Evolutionary conservation across 176 grass and related monocot genomes (phyloP), one percentile per base, ranked within the genome.

Genomic region (Pharus latifolius): DNA sequence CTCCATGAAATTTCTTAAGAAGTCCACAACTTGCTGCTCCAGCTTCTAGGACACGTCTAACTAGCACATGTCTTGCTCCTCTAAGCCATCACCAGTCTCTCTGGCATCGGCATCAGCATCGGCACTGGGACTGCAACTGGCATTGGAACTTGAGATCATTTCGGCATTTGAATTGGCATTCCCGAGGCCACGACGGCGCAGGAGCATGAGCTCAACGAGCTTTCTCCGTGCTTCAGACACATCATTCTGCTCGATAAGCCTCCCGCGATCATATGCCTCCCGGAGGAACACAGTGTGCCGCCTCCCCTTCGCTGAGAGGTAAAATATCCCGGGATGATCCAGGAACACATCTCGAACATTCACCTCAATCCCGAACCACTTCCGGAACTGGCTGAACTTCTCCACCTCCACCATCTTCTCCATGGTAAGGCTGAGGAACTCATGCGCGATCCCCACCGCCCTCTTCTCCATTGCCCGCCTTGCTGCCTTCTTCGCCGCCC

Each of bases 391-490:
- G 59, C 87, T 99, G 47, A 94, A 81, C 79, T 93, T 93, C 78
- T 98, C 90, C 47, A 98, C 95, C 75, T 93, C 90, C 79, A 83
- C 84, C 90, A 83, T 93, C 70, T 98, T 98, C 84, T 94, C 95
- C 38, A 94, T 78, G 5, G 84, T 99, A 27, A 94, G 61, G 76
- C 87, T 99, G 15, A 99, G 55, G 49, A 99, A 88, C 63, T 99
- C 95, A 41, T 99, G 95, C 6, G 85, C 85, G 1, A 98, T 83
- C 62, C 75, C 95, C 49, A 83, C 87, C 0, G 95, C 89, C 67
- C 90, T 88, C 78, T 98, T 98, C 87, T 93, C 95, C 89, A 88
- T 87, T 51, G 58, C 82, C 72, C 20, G 76, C 72, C 82, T 81
- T 11, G 64, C 76, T 30, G 62, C 34, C 5, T 23, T 45, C 72